These are phyloP conservation scores for Candida freyschussii DNA, from an alignment of 1,139 yeast genomes.

Conservation along the genomic window DNA sequence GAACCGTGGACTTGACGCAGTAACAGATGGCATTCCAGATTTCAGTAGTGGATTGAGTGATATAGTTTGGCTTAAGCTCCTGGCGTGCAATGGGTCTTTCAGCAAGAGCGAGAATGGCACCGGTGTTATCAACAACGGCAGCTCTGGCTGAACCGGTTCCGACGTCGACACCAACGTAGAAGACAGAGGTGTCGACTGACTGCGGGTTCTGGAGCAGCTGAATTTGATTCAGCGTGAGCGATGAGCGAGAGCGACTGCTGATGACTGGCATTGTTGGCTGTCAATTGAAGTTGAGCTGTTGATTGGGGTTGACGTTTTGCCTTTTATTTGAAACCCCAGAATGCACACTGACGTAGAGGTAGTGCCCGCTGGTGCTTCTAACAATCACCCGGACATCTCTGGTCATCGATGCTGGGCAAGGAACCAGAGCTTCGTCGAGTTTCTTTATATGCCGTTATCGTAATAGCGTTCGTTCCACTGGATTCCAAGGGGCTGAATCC, in stretches of 20 bases:
- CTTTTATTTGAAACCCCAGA: background rate
- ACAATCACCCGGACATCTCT: too few relatives aligned
- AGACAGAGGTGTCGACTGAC: conserved; percentile 25
- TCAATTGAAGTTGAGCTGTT: background rate
- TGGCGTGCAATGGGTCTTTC: conserved; percentile 76
- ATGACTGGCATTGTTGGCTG: conserved; percentile 13
- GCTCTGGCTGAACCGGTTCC: conserved; percentile 98
- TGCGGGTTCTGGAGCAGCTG: conserved; percentile 24
- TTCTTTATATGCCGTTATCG: too few relatives aligned
- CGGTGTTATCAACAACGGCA: conserved; percentile 77
- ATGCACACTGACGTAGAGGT: too few relatives aligned
- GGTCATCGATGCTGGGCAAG: too few relatives aligned
- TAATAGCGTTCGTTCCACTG: too few relatives aligned
- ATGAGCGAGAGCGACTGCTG: conserved; percentile 24
- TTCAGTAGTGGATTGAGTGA: conserved; percentile 86
- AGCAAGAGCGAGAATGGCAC: conserved; percentile 76
- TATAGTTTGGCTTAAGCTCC: conserved; percentile 64
- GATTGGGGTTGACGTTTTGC: background rate
- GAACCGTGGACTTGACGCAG: conserved; percentile 69
- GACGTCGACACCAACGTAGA: conserved; percentile 88
- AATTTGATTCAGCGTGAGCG: conserved; percentile 25
- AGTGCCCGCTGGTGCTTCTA: too few relatives aligned
- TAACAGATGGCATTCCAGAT: conserved; percentile 87
- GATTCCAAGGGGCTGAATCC: too few relatives aligned
- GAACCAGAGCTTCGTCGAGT: too few relatives aligned